Evolutionary conservation across 2,329 filamentous ascomycete genomes (phyloP), one percentile per base, ranked within the genome.

Genomic region (Capronia coronata): DNA sequence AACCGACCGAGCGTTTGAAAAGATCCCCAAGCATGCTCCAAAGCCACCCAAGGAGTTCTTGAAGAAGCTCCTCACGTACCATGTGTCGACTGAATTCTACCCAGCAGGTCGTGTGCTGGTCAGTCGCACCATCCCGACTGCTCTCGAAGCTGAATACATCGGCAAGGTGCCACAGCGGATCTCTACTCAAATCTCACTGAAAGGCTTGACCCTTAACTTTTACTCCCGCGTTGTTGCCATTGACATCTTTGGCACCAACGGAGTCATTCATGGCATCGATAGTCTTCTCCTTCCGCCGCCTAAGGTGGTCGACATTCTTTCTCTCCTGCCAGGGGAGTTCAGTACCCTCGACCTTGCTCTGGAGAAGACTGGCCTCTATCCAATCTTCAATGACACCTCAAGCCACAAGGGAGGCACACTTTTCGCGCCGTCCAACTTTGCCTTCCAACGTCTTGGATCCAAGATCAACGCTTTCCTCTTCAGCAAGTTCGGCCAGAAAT

Each of bases 381-480:
- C 82, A 10, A 75, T 75, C 43, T 69, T 84, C 50, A 72, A 83
- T 46, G 72, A 77, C 59, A 71, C 75, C 57, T 75, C 68, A 46
- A 71, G 70, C 29, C 73, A 77, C 39, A 67, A 72, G 2, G 87
- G 87, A 29, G 80, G 81, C 32, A 95, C 89, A 2, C 64, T 93
- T 53, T 94, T 95, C 61, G 86, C 85, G 0, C 89, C 90, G 0
- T 80, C 77, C 39, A 95, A 96, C 74, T 70, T 68, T 3, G 90
- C 89, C n/a, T 95, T 91, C 71, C 64, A 76, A 60, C 79, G 79
- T 57, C 81, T 96, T 1, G 87, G 88, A 0, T 76, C 79, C 1
- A 74, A 66, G 48, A 79, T 84, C 61, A 94, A 91, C 63, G 86
- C 82, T 18, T 96, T 94, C 75, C 74, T 96, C 2, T 96, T 96